These are phyloP conservation scores for Podospora bellae-mahoneyi DNA, from an alignment of 495 filamentous ascomycete species.

Conservation along the genomic window DNA sequence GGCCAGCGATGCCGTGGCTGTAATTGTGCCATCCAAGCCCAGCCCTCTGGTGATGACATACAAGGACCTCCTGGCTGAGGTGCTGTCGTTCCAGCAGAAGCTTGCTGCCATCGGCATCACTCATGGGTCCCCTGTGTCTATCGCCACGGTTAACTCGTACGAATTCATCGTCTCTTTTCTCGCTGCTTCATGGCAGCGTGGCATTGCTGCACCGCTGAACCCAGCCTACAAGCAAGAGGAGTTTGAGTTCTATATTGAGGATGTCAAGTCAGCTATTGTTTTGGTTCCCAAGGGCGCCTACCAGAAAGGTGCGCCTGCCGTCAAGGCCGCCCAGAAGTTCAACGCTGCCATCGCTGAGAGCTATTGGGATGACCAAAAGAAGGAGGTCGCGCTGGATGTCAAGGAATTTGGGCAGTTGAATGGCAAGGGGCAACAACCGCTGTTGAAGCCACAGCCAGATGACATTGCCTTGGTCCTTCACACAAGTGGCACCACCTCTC, in stretches of 20 bases:
- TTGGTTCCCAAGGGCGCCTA: slow-evolving; percentile 69
- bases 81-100: slow-evolving; percentile 64
- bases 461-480: slow-evolving; percentile 71
- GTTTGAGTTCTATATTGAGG: slow-evolving; percentile 86
- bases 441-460: slow-evolving; percentile 58
- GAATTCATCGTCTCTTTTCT: slow-evolving; percentile 82
- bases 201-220: slow-evolving; percentile 76
- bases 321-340: slow-evolving; percentile 70
- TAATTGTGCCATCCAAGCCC: slow-evolving; percentile 64
- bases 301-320: slow-evolving; percentile 57
- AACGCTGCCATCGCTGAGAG: slow-evolving; percentile 75
- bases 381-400: slow-evolving; percentile 67
- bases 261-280: slow-evolving; percentile 70
- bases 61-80: slow-evolving; percentile 56
- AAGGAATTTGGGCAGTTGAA: slow-evolving; percentile 67
- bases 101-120: slow-evolving; percentile 67
- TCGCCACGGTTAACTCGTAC: slow-evolving; percentile 72
- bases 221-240: slow-evolving; percentile 81
- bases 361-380: slow-evolving; percentile 61
- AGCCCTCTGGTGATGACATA: slow-evolving; percentile 60
- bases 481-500: slow-evolving; percentile 72
- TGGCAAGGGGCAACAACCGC: slow-evolving; percentile 44
- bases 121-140: slow-evolving; percentile 64
- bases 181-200: slow-evolving; percentile 71
- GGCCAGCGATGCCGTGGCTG: slow-evolving; percentile 44